Evolutionary conservation across 225 moss, liverwort and hornwort species (phyloP), one percentile per base, ranked within the genome.

Genomic region (Sphagnum contortum): DNA sequence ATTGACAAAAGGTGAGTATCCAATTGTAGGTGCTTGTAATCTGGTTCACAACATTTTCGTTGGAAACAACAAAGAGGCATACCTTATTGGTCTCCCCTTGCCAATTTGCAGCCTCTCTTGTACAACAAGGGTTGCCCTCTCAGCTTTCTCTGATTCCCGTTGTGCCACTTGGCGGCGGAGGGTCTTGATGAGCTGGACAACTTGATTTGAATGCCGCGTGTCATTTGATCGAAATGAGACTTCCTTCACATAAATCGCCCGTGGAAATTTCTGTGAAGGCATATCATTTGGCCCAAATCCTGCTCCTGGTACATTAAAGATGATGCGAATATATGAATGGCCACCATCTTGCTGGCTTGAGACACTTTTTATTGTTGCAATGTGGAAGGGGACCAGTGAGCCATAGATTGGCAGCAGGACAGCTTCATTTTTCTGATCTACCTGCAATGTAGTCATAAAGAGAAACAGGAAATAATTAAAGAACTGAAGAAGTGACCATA

Each of bases 341-440:
- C 98, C 98, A 12, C 98, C 98, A 49, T 98, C 98, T 77, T 98
- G 98, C 44, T 98, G 98, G 10, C 90, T 91, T n/a, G 93, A 87
- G 49, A 98, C 92, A 73, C 98, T 98, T 76, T 98, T 98, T 69
- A 98, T 81, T 0, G 98, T 89, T 55, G 92, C 92, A 62, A 98
- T 93, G 79, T 98, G 98, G 73, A 98, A 98, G 0, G 98, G 98
- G 50, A 98, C 93, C 47, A 93, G 85, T 57, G 87, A 67, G 9
- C 98, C 98, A 13, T 98, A 93, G 8, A 98, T 71, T 9, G 98
- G 98, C 2, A 98, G 73, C 72, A 98, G 57, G 8, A 98, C 92
- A 8, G 98, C 98, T 57, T 98, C 98, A 71, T 77, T 87, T 78
- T 93, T 98, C 61, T 93, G 92, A 72, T 98, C 98, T 47, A 98